Evolutionary conservation across 2,329 filamentous ascomycete species (phyloP).

Genomic region (Claviceps sorghi): DNA sequence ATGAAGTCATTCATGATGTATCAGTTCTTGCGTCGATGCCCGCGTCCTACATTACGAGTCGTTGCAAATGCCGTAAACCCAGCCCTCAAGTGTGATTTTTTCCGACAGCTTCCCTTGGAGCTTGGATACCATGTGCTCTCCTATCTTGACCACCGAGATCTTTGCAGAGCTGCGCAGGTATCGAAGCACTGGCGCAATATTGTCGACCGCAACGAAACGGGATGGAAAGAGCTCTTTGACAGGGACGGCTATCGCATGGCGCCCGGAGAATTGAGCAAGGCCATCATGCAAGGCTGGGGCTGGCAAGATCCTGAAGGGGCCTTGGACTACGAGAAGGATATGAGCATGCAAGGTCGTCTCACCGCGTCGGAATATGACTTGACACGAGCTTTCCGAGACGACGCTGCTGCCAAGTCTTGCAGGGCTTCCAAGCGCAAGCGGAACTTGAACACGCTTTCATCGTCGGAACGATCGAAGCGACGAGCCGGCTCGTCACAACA

Average conservation of each 20-base stretch:
- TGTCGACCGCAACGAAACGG: conserved; percentile 82
- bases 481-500: conserved; percentile 29
- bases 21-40: conserved; percentile 76
- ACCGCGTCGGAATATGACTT: conserved; percentile 40
- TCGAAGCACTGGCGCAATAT: conserved; percentile 88
- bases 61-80: conserved; percentile 87
- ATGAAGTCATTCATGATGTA: conserved; percentile 97
- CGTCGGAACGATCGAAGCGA: conserved; percentile 38
- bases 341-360: conserved; percentile 45
- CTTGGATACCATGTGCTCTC: conserved; percentile 76
- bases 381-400: conserved; percentile 26
- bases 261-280: conserved; percentile 67
- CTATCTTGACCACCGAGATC: conserved; percentile 70
- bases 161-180: conserved; percentile 82
- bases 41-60: conserved; percentile 75
- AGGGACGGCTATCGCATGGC: conserved; percentile 67
- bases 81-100: conserved; percentile 84
- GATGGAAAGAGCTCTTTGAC: conserved; percentile 89
- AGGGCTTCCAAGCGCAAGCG: conserved; percentile 44
- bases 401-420: conserved; percentile 25
- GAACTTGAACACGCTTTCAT: conserved; percentile 27
- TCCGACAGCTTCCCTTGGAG: conserved; percentile 70
- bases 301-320: conserved; percentile 78
- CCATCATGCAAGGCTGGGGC: conserved; percentile 86
- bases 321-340: conserved; percentile 65